These are phyloP conservation scores for Nephelium lappaceum DNA, from an alignment of 345 rosid genomes.

Conservation along the genomic window DNA sequence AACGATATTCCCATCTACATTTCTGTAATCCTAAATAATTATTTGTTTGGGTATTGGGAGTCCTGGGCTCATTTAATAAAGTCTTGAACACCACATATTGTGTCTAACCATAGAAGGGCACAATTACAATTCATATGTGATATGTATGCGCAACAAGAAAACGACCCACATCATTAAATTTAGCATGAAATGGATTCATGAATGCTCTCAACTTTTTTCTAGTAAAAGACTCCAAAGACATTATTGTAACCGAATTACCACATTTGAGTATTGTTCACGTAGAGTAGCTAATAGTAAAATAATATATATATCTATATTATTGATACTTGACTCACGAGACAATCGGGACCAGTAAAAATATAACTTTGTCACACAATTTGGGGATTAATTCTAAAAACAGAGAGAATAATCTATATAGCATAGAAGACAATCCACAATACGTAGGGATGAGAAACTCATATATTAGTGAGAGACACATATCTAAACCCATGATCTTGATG, in stretches of 20 bases:
- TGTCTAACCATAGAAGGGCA: not conserved
- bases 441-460: too few relatives aligned
- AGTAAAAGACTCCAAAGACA: not conserved
- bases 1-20: not conserved
- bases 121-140: not conserved
- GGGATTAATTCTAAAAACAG: too few relatives aligned
- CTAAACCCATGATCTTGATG: too few relatives aligned
- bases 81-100: not conserved
- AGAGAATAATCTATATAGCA: too few relatives aligned
- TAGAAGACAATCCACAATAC: too few relatives aligned
- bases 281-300: too few relatives aligned
- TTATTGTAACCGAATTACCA: not conserved
- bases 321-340: rapidly evolving
- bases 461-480: too few relatives aligned
- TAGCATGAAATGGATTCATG: not conserved
- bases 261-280: not conserved
- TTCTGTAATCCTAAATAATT: not conserved
- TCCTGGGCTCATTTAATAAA: not conserved
- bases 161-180: conserved; percentile 16
- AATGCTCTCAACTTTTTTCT: not conserved
- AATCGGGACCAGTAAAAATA: too few relatives aligned
- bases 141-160: not conserved
- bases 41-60: not conserved
- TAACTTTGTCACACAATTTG: too few relatives aligned
- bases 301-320: too few relatives aligned